A percentile compares a stretch with the other conserved stretches of the same genome.
Evolutionary conservation across 2,329 filamentous ascomycete species (phyloP).

Genomic region (Helicocarpus griseus): DNA sequence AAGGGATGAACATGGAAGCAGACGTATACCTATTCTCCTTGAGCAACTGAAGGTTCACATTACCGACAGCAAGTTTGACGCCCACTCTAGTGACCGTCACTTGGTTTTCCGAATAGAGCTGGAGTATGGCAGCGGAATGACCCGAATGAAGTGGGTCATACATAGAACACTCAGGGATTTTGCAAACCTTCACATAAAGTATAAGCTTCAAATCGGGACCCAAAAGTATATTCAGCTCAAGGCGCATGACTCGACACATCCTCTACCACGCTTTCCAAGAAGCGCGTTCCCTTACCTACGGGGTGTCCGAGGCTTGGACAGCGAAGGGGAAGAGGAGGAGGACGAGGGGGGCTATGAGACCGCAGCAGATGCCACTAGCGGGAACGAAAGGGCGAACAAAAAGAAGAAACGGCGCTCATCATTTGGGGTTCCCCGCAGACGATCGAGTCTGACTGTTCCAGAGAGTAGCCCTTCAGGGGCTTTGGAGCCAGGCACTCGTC

Average conservation of each 20-base stretch:
- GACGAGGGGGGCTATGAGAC: conserved; percentile 39
- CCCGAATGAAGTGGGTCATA: conserved; percentile 93
- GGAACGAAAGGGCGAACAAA: conserved; percentile 51
- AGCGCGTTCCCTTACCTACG: conserved; percentile 85
- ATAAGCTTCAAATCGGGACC: conserved; percentile 76
- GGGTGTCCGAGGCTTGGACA: conserved; percentile 67
- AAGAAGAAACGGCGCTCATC: conserved; percentile 46
- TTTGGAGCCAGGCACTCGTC: conserved; percentile 21
- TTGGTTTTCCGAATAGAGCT: conserved; percentile 83
- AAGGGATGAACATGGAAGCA: conserved; percentile 90
- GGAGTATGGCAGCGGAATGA: conserved; percentile 91
- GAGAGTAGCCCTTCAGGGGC: conserved; percentile 28
- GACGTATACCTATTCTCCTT: conserved; percentile 84
- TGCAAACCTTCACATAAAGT: conserved; percentile 83
- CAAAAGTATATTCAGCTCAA: conserved; percentile 69
- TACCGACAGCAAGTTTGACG: conserved; percentile 65
- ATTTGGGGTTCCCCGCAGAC: conserved; percentile 48
- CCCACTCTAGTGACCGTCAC: conserved; percentile 54
- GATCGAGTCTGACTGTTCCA: conserved; percentile 42
- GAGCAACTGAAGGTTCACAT: conserved; percentile 89
- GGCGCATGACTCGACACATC: conserved; percentile 59
- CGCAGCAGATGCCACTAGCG: conserved; percentile 57
- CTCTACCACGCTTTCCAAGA: conserved; percentile 81
- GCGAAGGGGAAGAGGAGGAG: conserved; percentile 64
- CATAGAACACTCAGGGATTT: conserved; percentile 82